Percentiles rank a stretch among this genome's conserved stretches.
These are phyloP conservation scores for Xerocomellus amylosporus DNA, from an alignment of 768 basidiomycete genomes.

Conservation along the genomic window DNA sequence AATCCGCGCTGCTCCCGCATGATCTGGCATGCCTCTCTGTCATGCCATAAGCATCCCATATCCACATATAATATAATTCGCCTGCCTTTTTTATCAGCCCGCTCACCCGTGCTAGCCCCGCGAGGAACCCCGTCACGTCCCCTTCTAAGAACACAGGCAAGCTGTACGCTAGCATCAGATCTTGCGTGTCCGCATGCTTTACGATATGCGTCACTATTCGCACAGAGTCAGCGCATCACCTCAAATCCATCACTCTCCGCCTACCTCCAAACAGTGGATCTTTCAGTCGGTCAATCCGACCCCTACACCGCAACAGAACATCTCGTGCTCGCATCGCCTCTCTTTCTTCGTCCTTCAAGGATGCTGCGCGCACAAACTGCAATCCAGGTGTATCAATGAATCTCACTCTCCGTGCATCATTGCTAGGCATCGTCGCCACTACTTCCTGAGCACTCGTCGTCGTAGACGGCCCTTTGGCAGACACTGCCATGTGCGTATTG, in stretches of 20 bases:
- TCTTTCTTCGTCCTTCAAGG: conserved; percentile 30
- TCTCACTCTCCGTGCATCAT: conserved; percentile 42
- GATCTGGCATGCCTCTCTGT: conserved; percentile 71
- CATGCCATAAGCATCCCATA: conserved; percentile 11
- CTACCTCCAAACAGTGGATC: conserved; percentile 69
- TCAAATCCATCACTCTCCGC: conserved; percentile 27
- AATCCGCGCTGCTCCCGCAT: conserved; percentile 70
- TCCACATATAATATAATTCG: background rate
- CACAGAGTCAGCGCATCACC: conserved; percentile 14
- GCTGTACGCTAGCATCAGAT: conserved; percentile 86
- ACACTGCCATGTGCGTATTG: conserved; percentile 40
- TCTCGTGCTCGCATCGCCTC: conserved; percentile 50
- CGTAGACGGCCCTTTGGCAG: conserved; percentile 55
- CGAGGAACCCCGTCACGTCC: conserved; percentile 69
- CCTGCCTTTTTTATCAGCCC: conserved; percentile 76
- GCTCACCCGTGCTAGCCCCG: conserved; percentile 69
- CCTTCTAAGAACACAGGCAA: conserved; percentile 74
- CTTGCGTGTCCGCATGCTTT: conserved; percentile 64
- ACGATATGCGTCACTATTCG: conserved; percentile 64
- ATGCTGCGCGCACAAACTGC: conserved; percentile 41
- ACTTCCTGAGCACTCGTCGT: conserved; percentile 74
- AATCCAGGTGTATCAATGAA: conserved; percentile 91
- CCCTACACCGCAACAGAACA: conserved; percentile 73
- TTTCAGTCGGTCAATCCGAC: conserved; percentile 81
- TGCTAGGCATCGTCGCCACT: conserved; percentile 44